These are phyloP conservation scores for Strobilomyces dryophilus DNA, from an alignment of 768 basidiomycete genomes.

Conservation along the genomic window DNA sequence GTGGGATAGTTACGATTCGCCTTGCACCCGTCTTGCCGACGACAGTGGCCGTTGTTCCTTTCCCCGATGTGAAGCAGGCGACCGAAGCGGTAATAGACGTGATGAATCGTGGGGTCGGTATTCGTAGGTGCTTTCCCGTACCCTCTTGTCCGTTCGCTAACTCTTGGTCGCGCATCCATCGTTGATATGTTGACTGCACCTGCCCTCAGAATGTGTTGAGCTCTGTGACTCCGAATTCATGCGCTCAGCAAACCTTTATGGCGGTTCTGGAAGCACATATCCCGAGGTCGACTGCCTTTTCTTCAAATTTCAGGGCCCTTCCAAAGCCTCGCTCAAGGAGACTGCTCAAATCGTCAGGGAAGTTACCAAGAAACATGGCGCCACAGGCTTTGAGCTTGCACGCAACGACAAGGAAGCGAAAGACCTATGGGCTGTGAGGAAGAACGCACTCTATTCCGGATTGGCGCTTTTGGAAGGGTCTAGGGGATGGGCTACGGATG, in stretches of 20 bases:
- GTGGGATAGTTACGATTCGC: slow-evolving; percentile 61
- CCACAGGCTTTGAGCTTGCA: slow-evolving; percentile 63
- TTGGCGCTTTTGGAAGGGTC: slow-evolving; percentile 54
- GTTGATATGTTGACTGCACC: not conserved
- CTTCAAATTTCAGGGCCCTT: slow-evolving; percentile 83
- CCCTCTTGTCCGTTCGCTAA: not conserved
- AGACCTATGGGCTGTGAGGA: slow-evolving; percentile 71
- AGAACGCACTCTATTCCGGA: slow-evolving; percentile 57
- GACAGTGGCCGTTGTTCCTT: slow-evolving; percentile 77
- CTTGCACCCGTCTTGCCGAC: slow-evolving; percentile 81
- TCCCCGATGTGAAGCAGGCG: slow-evolving; percentile 70
- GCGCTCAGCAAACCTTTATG: slow-evolving; percentile 53
- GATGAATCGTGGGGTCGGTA: slow-evolving; percentile 65
- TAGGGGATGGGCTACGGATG: slow-evolving; percentile 69
- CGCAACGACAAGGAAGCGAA: slow-evolving; percentile 59
- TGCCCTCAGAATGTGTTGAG: slow-evolving; percentile 72
- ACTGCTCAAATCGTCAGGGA: slow-evolving; percentile 55
- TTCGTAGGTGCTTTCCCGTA: slow-evolving; percentile 49
- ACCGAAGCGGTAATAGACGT: slow-evolving; percentile 73
- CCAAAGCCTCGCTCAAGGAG: slow-evolving; percentile 53
- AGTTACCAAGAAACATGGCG: slow-evolving; percentile 62
- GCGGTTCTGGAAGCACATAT: slow-evolving; percentile 52
- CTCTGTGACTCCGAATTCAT: slow-evolving; percentile 73
- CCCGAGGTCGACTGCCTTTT: slow-evolving; percentile 68
- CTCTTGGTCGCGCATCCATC: not conserved